phyloP scores from a whole-genome alignment of 495 filamentous ascomycete genomes.

The Letharia lupina region DNA sequence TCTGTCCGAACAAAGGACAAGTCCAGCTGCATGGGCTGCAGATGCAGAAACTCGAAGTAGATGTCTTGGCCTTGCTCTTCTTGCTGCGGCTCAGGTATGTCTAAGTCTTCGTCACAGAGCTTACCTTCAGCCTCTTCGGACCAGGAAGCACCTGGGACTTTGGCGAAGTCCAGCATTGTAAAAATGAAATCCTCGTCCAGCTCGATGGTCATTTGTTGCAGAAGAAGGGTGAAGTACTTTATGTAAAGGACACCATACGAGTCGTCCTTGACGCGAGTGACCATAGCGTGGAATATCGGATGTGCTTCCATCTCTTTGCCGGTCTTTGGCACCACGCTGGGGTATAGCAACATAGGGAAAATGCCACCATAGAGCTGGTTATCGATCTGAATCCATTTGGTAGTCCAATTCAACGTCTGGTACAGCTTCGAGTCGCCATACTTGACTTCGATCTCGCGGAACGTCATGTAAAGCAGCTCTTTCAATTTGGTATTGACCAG shows the following conservation, averaged over 20 bases:
- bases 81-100: conserved; percentile 85
- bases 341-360: conserved; percentile 95
- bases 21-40: conserved; percentile 97
- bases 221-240: conserved; percentile 87
- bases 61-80: conserved; percentile 80
- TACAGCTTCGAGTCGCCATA: conserved; percentile 87
- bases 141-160: conserved; percentile 90
- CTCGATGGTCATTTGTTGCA: conserved; percentile 97
- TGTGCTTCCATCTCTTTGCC: conserved; percentile 95
- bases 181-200: conserved; percentile 98
- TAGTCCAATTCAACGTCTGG: conserved; percentile 77
- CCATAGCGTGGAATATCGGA: conserved; percentile 83
- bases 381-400: conserved; percentile 99
- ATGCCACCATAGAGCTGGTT: conserved; percentile 98
- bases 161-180: conserved; percentile 88
- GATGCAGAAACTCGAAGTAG: conserved; percentile 93
- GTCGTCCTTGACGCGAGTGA: conserved; percentile 94
- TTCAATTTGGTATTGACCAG: conserved; percentile 86
- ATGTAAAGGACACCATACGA: conserved; percentile 97
- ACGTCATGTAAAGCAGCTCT: conserved; percentile 88
- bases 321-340: conserved; percentile 96
- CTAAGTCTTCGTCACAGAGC: conserved; percentile 79
- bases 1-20: conserved; percentile 96
- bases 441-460: conserved; percentile 85
- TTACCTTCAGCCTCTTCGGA: conserved; percentile 71